A percentile compares a stretch with the other conserved stretches of the same genome.
phyloP scores from a whole-genome alignment of 164 flowering plant genomes.

The Houttuynia cordata region DNA sequence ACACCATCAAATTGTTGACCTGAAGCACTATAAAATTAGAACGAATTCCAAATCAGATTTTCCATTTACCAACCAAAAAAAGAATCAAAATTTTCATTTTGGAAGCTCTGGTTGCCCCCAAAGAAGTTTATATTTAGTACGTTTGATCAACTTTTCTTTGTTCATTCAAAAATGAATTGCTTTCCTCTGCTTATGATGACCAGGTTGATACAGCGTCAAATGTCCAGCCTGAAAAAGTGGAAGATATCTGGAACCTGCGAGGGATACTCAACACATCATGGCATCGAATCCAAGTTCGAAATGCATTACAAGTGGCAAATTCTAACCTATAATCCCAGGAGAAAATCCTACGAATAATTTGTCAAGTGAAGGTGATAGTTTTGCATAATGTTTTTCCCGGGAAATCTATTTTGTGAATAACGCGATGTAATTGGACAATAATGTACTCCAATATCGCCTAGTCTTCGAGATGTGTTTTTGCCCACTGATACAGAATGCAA shows the following conservation, averaged over 20 bases:
- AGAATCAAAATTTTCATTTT: no score
- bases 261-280: slow-evolving; percentile 91
- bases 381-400: neutral
- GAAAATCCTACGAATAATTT: no score
- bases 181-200: neutral
- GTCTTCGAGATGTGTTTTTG: no score
- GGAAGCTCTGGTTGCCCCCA: no score
- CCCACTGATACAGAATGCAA: no score
- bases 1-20: neutral
- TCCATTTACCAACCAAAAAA: no score
- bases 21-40: no score
- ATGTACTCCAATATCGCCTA: no score
- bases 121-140: neutral
- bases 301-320: neutral
- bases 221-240: slow-evolving; percentile 81
- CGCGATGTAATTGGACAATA: neutral
- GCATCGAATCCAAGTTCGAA: slow-evolving; percentile 69
- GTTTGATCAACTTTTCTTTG: neutral
- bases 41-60: no score
- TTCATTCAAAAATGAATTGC: neutral
- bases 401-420: neutral
- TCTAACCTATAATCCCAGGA: neutral
- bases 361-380: neutral
- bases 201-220: slow-evolving; percentile 85
- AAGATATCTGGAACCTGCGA: slow-evolving; percentile 78